A percentile compares a stretch with the other conserved stretches of the same genome.
Conservation (phyloP, 1,284 basidiomycete genomes). For the Ustilago esculenta region DNA sequence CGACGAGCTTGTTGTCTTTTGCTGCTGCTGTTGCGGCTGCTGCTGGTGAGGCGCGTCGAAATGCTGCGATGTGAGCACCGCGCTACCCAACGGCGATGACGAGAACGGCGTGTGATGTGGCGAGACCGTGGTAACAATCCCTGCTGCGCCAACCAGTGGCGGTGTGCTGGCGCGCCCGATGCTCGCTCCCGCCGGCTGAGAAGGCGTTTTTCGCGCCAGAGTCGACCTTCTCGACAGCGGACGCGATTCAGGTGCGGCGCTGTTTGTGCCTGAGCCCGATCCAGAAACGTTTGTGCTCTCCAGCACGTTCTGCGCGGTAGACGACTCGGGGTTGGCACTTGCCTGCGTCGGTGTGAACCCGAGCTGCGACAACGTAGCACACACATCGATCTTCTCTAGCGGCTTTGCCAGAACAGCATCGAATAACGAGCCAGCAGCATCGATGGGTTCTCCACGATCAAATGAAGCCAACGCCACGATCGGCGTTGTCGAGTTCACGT, state of each 20-base stretch:
- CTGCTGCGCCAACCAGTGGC: slow-evolving; percentile 4
- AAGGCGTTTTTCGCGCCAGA: slow-evolving; percentile 23
- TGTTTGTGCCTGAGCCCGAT: slow-evolving; percentile 23
- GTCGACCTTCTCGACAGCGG: slow-evolving; percentile 44
- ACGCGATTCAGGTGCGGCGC: slow-evolving; percentile 27
- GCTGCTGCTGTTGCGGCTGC: neutral
- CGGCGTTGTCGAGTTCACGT: slow-evolving; percentile 86
- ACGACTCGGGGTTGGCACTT: slow-evolving; percentile 3
- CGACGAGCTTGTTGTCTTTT: slow-evolving; percentile 1
- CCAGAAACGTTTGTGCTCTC: slow-evolving; percentile 7
- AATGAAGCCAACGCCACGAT: slow-evolving; percentile 80
- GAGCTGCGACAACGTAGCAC: slow-evolving; percentile 45
- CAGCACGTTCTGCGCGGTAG: neutral
- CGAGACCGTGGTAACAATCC: slow-evolving; percentile 7
- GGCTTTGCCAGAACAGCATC: slow-evolving; percentile 61
- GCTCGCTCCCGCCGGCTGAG: slow-evolving; percentile 7
- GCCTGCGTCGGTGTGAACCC: slow-evolving; percentile 48
- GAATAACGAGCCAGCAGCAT: slow-evolving; percentile 69
- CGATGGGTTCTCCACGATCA: slow-evolving; percentile 53
- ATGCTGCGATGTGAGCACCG: slow-evolving; percentile 30
- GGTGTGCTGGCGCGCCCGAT: slow-evolving; percentile 20
- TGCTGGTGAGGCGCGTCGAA: slow-evolving; percentile 27
- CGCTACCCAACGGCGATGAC: slow-evolving; percentile 37
- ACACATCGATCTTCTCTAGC: slow-evolving; percentile 56
- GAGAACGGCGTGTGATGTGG: slow-evolving; percentile 41